Conservation (phyloP, 306 rosid genomes). For the Acacia crassicarpa region DNA sequence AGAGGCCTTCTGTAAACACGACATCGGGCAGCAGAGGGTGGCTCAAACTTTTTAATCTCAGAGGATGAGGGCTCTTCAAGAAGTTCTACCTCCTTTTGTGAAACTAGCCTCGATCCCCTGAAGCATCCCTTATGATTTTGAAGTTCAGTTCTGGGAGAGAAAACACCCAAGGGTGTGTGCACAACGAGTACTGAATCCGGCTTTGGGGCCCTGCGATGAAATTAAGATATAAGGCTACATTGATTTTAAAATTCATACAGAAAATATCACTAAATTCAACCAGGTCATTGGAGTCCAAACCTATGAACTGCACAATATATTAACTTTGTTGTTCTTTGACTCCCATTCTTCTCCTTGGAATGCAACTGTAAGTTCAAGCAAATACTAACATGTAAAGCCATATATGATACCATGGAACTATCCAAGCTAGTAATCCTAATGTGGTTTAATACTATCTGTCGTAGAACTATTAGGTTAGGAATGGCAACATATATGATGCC, state of each 20-base stretch:
- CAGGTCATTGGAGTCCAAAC: slow-evolving; percentile 41
- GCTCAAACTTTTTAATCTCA: slow-evolving; percentile 57
- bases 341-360: slow-evolving; percentile 73
- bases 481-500: slow-evolving; percentile 1
- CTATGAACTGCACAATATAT: slow-evolving; percentile 88
- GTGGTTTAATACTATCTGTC: slow-evolving; percentile 4
- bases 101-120: slow-evolving; percentile 66
- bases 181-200: slow-evolving; percentile 76
- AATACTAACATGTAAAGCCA: slow-evolving; percentile 22
- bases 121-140: slow-evolving; percentile 64
- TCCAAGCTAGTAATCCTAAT: slow-evolving; percentile 15
- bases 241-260: background rate
- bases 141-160: slow-evolving; percentile 62
- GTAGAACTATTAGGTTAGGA: background rate
- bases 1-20: slow-evolving; percentile 55
- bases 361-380: slow-evolving; percentile 63
- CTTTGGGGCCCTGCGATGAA: slow-evolving; percentile 58
- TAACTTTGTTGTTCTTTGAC: slow-evolving; percentile 51
- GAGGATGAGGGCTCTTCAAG: slow-evolving; percentile 51
- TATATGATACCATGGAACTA: background rate
- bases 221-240: slow-evolving; percentile 7
- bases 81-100: slow-evolving; percentile 52
- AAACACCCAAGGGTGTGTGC: slow-evolving; percentile 59
- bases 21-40: slow-evolving; percentile 75
- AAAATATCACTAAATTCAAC: slow-evolving; percentile 5